These are phyloP conservation scores for Cryphonectria parasitica DNA, from an alignment of 2,329 filamentous ascomycete genomes.

Conservation along the genomic window DNA sequence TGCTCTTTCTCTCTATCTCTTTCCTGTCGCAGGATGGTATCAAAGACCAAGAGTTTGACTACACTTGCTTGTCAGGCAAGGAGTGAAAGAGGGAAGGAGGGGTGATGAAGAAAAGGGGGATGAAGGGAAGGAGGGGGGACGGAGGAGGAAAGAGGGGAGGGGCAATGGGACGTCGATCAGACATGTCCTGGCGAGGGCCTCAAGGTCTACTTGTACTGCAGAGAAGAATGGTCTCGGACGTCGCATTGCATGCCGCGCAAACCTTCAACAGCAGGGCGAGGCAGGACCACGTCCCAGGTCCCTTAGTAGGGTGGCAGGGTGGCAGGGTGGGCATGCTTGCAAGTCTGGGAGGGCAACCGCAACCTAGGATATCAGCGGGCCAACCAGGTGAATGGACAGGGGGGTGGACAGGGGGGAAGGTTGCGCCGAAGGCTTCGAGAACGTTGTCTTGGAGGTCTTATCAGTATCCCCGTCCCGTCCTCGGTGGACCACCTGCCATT, in stretches of 20 bases:
- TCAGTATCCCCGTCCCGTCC: constrained; percentile 8
- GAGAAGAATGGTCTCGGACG: background rate
- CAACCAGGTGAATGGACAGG: constrained; percentile 8
- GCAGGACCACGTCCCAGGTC: background rate
- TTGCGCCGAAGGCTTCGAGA: constrained; percentile 10
- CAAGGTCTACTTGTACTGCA: constrained; percentile 6
- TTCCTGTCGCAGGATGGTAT: no score
- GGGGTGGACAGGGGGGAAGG: background rate
- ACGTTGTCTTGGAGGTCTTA: constrained; percentile 1
- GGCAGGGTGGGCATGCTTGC: no score
- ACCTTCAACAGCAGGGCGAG: background rate
- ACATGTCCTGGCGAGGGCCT: background rate
- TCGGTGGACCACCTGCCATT: constrained; percentile 7
- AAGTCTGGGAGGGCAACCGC: background rate
- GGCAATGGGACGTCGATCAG: background rate
- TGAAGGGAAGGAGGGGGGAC: background rate
- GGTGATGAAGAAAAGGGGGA: background rate
- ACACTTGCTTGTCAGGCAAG: constrained; percentile 7
- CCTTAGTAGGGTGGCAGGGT: background rate
- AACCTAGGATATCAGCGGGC: background rate
- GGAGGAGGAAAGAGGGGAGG: background rate
- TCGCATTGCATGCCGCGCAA: background rate
- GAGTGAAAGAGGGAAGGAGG: background rate
- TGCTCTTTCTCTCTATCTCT: background rate
- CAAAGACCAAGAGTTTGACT: background rate